Percentiles rank a stretch among this genome's conserved stretches.
Evolutionary conservation across 176 grass and related monocot species (phyloP).

Genomic region (Triticum turgidum): DNA sequence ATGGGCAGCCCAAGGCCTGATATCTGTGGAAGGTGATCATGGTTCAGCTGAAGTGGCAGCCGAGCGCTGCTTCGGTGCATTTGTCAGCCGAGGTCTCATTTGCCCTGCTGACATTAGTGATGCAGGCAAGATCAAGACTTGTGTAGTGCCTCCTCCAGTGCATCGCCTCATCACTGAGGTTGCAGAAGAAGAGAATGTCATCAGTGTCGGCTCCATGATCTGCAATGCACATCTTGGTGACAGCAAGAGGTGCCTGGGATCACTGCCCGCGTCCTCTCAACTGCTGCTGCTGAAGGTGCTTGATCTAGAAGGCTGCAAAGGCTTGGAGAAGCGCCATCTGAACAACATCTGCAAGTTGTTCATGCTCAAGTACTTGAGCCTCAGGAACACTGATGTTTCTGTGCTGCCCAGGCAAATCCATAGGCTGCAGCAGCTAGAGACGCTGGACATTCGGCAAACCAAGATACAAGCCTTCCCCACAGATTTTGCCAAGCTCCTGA

Average conservation of each 20-base stretch:
- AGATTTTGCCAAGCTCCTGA: neutral
- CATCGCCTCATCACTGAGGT: neutral
- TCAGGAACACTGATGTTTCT: neutral
- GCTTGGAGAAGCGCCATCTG: constrained; percentile 2
- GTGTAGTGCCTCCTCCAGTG: neutral
- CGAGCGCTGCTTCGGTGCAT: neutral
- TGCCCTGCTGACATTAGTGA: neutral
- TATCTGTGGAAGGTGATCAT: neutral
- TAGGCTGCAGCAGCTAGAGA: constrained; percentile 9
- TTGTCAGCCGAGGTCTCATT: neutral
- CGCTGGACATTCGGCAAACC: constrained; percentile 25
- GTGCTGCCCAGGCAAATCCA: neutral
- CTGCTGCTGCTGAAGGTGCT: neutral
- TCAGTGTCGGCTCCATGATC: neutral
- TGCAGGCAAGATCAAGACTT: neutral
- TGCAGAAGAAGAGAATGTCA: neutral
- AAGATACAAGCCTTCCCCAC: neutral
- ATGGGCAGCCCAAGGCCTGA: neutral
- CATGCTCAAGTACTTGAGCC: neutral
- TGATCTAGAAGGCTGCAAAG: constrained; percentile 27
- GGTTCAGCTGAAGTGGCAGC: neutral
- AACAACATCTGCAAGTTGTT: neutral
- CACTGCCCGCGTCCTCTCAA: neutral
- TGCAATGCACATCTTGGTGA: neutral
- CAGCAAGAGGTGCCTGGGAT: neutral